Conservation (phyloP, 2,329 filamentous ascomycete species). For the Epichloe brachyelytri region DNA sequence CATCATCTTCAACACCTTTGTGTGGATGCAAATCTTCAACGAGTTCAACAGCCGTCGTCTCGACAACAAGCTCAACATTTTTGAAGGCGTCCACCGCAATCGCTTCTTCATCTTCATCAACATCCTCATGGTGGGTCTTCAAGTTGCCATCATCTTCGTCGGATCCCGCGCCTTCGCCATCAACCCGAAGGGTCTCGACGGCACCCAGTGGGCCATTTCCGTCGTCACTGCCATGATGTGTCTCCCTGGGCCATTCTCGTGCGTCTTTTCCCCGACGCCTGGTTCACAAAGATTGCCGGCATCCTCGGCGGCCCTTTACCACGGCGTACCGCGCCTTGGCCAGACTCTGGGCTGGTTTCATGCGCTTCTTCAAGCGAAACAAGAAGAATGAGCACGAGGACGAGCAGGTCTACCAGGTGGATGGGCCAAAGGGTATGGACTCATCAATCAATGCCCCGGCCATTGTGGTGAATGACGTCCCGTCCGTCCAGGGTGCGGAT, state of each 20-base stretch:
- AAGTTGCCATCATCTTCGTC: conserved; percentile 75
- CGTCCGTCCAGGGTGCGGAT: neutral
- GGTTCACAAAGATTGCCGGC: conserved; percentile 11
- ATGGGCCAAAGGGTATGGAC: neutral
- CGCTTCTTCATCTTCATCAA: conserved; percentile 84
- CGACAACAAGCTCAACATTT: conserved; percentile 92
- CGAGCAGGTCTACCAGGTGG: neutral
- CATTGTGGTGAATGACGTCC: neutral
- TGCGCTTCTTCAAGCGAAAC: neutral
- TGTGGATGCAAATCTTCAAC: conserved; percentile 99
- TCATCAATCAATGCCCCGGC: neutral
- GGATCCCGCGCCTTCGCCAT: conserved; percentile 65
- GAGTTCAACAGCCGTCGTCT: conserved; percentile 83
- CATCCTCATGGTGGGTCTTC: conserved; percentile 73
- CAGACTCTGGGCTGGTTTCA: neutral
- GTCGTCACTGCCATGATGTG: conserved; percentile 75
- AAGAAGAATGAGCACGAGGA: neutral
- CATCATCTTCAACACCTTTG: conserved; percentile 90
- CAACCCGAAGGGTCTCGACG: conserved; percentile 11
- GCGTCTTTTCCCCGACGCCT: conserved; percentile 66
- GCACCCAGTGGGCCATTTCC: conserved; percentile 71
- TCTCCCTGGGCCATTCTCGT: conserved; percentile 68
- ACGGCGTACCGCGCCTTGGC: neutral
- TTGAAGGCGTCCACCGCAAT: conserved; percentile 75
- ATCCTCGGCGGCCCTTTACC: conserved; percentile 3